Percentiles rank a stretch among this genome's conserved stretches.
phyloP scores from a whole-genome alignment of 108 stramenopile species.

The Cyclotella atomus region DNA sequence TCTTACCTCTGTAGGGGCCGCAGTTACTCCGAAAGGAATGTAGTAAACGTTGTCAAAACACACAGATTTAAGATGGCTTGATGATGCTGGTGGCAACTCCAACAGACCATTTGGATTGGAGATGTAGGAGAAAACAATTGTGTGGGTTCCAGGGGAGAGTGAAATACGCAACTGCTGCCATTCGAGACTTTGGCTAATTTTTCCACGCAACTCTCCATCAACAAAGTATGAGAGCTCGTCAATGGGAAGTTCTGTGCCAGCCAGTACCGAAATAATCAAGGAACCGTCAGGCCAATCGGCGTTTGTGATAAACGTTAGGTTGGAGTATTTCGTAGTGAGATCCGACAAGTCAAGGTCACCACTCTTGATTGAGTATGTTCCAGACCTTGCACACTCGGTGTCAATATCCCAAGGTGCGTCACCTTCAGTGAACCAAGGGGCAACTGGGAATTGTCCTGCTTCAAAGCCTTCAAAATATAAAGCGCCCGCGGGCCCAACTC shows the following conservation, averaged over 20 bases:
- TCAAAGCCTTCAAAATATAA: constrained; percentile 28
- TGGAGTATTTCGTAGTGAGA: constrained; percentile 20
- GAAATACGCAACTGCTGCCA: constrained; percentile 10
- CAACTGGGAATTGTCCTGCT: constrained; percentile 9
- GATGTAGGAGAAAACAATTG: constrained; percentile 25
- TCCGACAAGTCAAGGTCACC: constrained; percentile 9
- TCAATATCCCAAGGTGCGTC: constrained; percentile 24
- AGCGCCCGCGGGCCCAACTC: constrained; percentile 17
- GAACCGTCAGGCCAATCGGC: constrained; percentile 20
- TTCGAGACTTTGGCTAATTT: not conserved
- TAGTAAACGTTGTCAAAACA: constrained; percentile 37
- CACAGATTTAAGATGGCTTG: constrained; percentile 17
- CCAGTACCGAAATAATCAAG: constrained; percentile 22
- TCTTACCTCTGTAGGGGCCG: constrained; percentile 8
- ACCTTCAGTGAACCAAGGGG: constrained; percentile 29
- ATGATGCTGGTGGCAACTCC: constrained; percentile 18
- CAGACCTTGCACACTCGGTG: constrained; percentile 22
- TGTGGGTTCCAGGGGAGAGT: constrained; percentile 25
- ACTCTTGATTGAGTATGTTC: constrained; percentile 40
- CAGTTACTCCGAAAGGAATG: constrained; percentile 5
- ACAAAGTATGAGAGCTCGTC: constrained; percentile 33
- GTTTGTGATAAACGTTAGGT: constrained; percentile 28
- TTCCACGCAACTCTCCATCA: constrained; percentile 23
- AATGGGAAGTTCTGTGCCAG: constrained; percentile 16
- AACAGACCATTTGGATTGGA: constrained; percentile 11